Evolutionary conservation across 192 early-diverging fungal genomes (phyloP).

Genomic region (Phycomyces nitens): DNA sequence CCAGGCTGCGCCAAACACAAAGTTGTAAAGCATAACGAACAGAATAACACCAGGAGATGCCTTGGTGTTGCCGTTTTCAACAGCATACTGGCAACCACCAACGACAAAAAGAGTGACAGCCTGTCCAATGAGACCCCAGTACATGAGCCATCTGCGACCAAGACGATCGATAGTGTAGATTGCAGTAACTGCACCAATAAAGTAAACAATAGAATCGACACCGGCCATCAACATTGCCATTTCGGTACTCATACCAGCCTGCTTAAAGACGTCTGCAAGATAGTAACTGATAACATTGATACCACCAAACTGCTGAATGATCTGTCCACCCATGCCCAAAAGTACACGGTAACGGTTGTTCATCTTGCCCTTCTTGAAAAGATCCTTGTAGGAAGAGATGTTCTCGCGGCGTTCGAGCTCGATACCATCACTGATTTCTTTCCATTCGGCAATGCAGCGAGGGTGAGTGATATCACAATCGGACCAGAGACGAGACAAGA

Average conservation of each 20-base stretch:
- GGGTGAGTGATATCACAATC: constrained; percentile 30
- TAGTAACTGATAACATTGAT: constrained; percentile 31
- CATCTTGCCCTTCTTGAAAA: constrained; percentile 35
- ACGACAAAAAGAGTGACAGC: constrained; percentile 19
- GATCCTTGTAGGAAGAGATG: constrained; percentile 28
- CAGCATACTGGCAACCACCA: constrained; percentile 29
- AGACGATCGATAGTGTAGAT: constrained; percentile 65
- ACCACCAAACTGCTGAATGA: constrained; percentile 33
- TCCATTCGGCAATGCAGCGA: constrained; percentile 30
- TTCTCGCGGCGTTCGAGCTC: constrained; percentile 31
- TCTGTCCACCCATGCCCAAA: constrained; percentile 37
- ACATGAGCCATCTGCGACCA: constrained; percentile 65
- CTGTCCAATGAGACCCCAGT: constrained; percentile 53
- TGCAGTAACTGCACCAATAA: constrained; percentile 67
- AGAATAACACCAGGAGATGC: constrained; percentile 44
- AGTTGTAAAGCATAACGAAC: constrained; percentile 64
- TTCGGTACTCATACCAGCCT: constrained; percentile 42
- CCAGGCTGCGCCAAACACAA: constrained; percentile 72
- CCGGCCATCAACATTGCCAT: constrained; percentile 50
- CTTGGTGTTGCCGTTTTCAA: constrained; percentile 25
- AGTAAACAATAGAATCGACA: constrained; percentile 66
- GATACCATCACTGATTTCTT: constrained; percentile 36
- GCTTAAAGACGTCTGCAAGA: constrained; percentile 38
- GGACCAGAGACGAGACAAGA: constrained; percentile 33
- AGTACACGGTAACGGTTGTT: constrained; percentile 38